Conservation (phyloP, 805 yeast species). For the Ogataea minuta region DNA sequence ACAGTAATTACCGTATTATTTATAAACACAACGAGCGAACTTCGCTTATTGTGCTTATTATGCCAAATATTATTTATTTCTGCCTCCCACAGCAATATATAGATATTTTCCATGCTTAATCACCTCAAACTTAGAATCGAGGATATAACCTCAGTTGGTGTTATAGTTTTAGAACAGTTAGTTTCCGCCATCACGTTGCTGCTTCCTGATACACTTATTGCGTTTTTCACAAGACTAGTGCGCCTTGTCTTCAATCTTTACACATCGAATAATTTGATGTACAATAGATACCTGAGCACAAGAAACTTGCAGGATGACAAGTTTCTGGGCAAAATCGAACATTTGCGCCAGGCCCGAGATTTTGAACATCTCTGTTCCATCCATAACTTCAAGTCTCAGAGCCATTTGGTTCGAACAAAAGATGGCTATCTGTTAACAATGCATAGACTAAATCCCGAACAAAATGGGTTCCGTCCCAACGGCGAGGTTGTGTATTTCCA, state of each 20-base stretch:
- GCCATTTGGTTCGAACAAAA: slow-evolving; percentile 70
- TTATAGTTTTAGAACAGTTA: slow-evolving; percentile 29
- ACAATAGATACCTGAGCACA: slow-evolving; percentile 23
- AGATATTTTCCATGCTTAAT: slow-evolving; percentile 4
- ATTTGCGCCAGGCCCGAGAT: slow-evolving; percentile 44
- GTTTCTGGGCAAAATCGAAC: slow-evolving; percentile 27
- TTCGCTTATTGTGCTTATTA: slow-evolving; percentile 3
- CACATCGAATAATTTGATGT: slow-evolving; percentile 22
- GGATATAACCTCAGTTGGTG: slow-evolving; percentile 22
- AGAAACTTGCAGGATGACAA: slow-evolving; percentile 16
- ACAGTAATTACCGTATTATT: slow-evolving; percentile 7
- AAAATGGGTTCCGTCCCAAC: slow-evolving; percentile 32
- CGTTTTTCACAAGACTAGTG: slow-evolving; percentile 23
- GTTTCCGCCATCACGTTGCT: slow-evolving; percentile 26
- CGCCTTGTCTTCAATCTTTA: slow-evolving; percentile 22
- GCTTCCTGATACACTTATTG: slow-evolving; percentile 27
- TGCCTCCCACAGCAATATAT: neutral
- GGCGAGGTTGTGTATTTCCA: slow-evolving; percentile 73
- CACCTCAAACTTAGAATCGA: slow-evolving; percentile 10
- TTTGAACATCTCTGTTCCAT: slow-evolving; percentile 65
- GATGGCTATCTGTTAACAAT: slow-evolving; percentile 77
- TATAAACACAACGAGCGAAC: slow-evolving; percentile 2
- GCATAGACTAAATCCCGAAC: slow-evolving; percentile 56
- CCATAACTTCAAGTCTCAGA: slow-evolving; percentile 71
- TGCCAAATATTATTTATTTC: slow-evolving; percentile 1